Conservation (phyloP, 1,139 yeast species). For the Pichia sp. region DNA sequence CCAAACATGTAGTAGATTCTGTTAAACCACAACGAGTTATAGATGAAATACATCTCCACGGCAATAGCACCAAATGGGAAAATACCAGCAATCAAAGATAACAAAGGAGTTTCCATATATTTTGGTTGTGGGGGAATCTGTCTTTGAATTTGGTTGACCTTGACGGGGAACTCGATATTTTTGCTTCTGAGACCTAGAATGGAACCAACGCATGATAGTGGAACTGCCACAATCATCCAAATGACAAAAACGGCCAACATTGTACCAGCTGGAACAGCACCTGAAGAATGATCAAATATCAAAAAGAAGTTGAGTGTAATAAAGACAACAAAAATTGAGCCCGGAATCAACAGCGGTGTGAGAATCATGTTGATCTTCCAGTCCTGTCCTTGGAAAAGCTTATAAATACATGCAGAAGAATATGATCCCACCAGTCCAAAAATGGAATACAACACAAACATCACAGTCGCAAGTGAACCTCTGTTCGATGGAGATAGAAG, state of each 20-base stretch:
- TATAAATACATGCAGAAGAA: constrained; percentile 77
- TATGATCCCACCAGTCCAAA: constrained; percentile 80
- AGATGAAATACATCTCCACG: constrained; percentile 84
- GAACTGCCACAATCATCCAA: constrained; percentile 84
- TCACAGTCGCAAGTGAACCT: constrained; percentile 85
- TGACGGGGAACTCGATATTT: constrained; percentile 60
- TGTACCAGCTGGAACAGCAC: constrained; percentile 92
- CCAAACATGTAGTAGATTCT: constrained; percentile 97
- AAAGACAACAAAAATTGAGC: constrained; percentile 54
- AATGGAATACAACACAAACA: constrained; percentile 74
- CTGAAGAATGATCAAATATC: constrained; percentile 73
- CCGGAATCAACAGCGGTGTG: constrained; percentile 84
- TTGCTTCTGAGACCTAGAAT: constrained; percentile 64
- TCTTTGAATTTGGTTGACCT: constrained; percentile 90
- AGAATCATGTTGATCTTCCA: constrained; percentile 83
- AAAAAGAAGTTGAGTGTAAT: constrained; percentile 74
- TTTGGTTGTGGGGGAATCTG: constrained; percentile 91
- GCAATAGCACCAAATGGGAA: constrained; percentile 95
- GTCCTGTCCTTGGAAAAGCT: constrained; percentile 84
- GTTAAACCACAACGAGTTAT: constrained; percentile 90
- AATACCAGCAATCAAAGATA: constrained; percentile 73
- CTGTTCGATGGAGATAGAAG: constrained; percentile 89
- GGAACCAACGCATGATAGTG: constrained; percentile 77
- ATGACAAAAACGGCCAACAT: constrained; percentile 71
- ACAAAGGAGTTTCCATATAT: constrained; percentile 62